Conservation (phyloP, 2,329 filamentous ascomycete species). For the Talaromyces amestolkiae region DNA sequence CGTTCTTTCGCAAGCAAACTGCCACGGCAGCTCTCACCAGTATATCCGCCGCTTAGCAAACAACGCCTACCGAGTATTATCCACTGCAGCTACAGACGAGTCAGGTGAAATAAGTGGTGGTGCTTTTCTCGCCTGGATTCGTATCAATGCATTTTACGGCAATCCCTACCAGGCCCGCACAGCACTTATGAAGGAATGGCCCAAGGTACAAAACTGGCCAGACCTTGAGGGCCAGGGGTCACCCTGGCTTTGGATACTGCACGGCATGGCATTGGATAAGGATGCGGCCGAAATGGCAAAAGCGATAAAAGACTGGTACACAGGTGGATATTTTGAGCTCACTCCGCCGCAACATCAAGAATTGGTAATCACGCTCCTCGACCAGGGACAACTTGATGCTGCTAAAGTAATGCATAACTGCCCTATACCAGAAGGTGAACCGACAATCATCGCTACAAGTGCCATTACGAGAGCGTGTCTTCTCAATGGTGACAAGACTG, state of each 20-base stretch:
- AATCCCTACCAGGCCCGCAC: slow-evolving; percentile 54
- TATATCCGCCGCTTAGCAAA: slow-evolving; percentile 42
- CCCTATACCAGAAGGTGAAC: slow-evolving; percentile 46
- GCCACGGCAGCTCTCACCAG: slow-evolving; percentile 37
- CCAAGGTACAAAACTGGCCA: slow-evolving; percentile 28
- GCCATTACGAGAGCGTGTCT: slow-evolving; percentile 62
- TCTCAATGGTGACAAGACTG: slow-evolving; percentile 58
- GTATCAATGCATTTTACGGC: slow-evolving; percentile 55
- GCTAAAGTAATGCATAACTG: slow-evolving; percentile 68
- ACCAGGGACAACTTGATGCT: slow-evolving; percentile 55
- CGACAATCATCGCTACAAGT: slow-evolving; percentile 50
- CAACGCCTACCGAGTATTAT: slow-evolving; percentile 29
- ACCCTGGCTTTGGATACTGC: slow-evolving; percentile 53
- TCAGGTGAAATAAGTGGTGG: slow-evolving; percentile 34
- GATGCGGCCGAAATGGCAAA: slow-evolving; percentile 57
- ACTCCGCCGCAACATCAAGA: slow-evolving; percentile 44
- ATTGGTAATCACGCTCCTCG: slow-evolving; percentile 63
- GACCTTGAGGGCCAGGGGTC: slow-evolving; percentile 24
- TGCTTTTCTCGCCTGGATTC: slow-evolving; percentile 49
- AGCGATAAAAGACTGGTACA: slow-evolving; percentile 50
- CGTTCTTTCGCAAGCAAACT: slow-evolving; percentile 37
- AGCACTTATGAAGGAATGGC: slow-evolving; percentile 44
- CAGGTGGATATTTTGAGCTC: slow-evolving; percentile 50
- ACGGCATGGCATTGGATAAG: slow-evolving; percentile 61
- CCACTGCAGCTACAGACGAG: slow-evolving; percentile 39